phyloP scores from a whole-genome alignment of 2,329 filamentous ascomycete genomes.

The Teratosphaeriaceae sp. region DNA sequence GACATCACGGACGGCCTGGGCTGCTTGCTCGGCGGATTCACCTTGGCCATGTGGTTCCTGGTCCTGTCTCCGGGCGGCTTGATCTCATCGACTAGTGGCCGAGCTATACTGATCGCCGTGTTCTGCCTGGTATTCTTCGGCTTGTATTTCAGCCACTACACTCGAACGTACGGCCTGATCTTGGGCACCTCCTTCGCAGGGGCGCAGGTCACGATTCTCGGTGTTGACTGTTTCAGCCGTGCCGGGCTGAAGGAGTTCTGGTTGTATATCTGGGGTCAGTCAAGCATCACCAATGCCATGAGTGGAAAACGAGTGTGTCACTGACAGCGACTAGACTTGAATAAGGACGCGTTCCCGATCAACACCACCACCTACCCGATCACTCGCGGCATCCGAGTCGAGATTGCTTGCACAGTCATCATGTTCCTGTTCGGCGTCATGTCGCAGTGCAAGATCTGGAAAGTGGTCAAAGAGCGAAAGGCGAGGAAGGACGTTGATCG shows the following conservation, averaged over 20 bases:
- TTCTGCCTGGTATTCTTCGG: constrained; percentile 63
- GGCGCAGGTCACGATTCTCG: constrained; percentile 69
- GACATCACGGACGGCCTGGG: constrained; percentile 81
- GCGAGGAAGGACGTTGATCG: constrained; percentile 40
- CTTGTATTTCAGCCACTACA: constrained; percentile 73
- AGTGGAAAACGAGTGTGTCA: too few relatives aligned
- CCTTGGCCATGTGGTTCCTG: constrained; percentile 84
- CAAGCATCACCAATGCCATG: too few relatives aligned
- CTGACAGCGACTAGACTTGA: constrained; percentile 48
- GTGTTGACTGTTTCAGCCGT: constrained; percentile 82
- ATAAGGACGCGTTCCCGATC: constrained; percentile 71
- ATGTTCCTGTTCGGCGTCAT: constrained; percentile 69
- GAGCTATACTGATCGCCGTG: constrained; percentile 66
- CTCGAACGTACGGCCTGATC: constrained; percentile 72
- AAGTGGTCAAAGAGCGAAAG: constrained; percentile 56
- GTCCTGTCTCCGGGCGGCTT: constrained; percentile 70
- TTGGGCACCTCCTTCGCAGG: constrained; percentile 71
- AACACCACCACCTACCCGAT: constrained; percentile 73
- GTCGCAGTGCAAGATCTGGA: constrained; percentile 83
- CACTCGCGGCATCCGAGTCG: constrained; percentile 78
- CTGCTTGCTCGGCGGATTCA: constrained; percentile 81
- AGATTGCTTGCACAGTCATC: constrained; percentile 71
- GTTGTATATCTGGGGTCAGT: constrained; percentile 77
- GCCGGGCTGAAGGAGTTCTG: constrained; percentile 96
- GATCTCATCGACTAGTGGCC: constrained; percentile 54